phyloP scores from a whole-genome alignment of 2,329 filamentous ascomycete genomes.

The Coleophoma cylindrospora region DNA sequence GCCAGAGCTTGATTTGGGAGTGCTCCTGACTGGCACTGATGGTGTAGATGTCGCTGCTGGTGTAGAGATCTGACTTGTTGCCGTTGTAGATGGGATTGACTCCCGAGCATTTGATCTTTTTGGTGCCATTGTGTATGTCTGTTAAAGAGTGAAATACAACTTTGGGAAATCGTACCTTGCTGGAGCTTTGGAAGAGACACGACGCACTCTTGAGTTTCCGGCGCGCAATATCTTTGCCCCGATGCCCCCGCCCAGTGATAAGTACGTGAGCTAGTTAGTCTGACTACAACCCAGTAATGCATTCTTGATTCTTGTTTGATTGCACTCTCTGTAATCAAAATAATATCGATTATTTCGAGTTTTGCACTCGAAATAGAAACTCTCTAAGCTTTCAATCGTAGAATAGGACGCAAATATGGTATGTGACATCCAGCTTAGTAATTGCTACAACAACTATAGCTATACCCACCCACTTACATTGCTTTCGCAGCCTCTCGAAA shows the following conservation, averaged over 20 bases:
- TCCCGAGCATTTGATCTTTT: conserved; percentile 39
- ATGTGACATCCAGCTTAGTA: too few relatives aligned
- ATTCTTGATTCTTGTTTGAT: too few relatives aligned
- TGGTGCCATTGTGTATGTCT: conserved; percentile 38
- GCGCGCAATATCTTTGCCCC: not conserved
- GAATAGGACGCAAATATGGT: too few relatives aligned
- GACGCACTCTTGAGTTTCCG: not conserved
- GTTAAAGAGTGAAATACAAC: not conserved
- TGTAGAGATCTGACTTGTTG: conserved; percentile 14
- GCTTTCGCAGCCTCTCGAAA: conserved; percentile 33
- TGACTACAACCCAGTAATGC: too few relatives aligned
- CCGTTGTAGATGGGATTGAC: conserved; percentile 13
- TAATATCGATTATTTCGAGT: too few relatives aligned
- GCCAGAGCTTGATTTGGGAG: conserved; percentile 15
- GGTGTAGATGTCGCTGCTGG: conserved; percentile 21
- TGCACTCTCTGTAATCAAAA: too few relatives aligned
- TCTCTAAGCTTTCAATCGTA: too few relatives aligned
- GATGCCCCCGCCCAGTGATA: too few relatives aligned
- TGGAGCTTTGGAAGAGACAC: not conserved
- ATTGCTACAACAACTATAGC: too few relatives aligned
- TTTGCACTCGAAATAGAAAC: too few relatives aligned
- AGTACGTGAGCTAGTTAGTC: too few relatives aligned
- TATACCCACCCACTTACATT: too few relatives aligned
- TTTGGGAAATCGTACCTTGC: conserved; percentile 1
- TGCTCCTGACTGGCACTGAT: conserved; percentile 9